These are phyloP conservation scores for Xylariomycetidae sp. DNA, from an alignment of 2,329 filamentous ascomycete genomes.

Conservation along the genomic window DNA sequence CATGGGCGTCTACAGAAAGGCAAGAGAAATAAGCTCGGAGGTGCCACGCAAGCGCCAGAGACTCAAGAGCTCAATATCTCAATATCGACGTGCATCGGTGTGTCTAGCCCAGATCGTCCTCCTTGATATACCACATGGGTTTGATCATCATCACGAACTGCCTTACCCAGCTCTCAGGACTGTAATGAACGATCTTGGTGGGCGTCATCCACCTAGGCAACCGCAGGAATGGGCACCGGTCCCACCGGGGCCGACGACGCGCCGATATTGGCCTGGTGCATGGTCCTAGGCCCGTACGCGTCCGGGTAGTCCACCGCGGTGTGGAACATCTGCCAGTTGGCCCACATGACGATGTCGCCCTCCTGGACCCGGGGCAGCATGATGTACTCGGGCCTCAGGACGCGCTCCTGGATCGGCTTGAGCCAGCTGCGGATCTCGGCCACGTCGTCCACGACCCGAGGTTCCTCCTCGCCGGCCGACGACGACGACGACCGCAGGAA, in stretches of 20 bases:
- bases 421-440: slow-evolving; percentile 31
- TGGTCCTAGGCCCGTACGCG: slow-evolving; percentile 33
- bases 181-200: too few relatives aligned
- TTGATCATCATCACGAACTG: too few relatives aligned
- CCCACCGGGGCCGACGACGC: slow-evolving; percentile 19
- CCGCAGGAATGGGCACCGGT: slow-evolving; percentile 12
- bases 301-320: slow-evolving; percentile 39
- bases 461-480: slow-evolving; percentile 30
- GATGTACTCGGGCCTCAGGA: slow-evolving; percentile 38
- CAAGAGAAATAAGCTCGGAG: too few relatives aligned
- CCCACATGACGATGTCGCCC: slow-evolving; percentile 41
- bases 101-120: too few relatives aligned
- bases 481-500: slow-evolving; percentile 30
- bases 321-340: slow-evolving; percentile 39
- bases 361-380: slow-evolving; percentile 33
- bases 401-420: slow-evolving; percentile 32
- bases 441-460: slow-evolving; percentile 33
- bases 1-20: too few relatives aligned
- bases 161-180: too few relatives aligned
- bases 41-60: too few relatives aligned
- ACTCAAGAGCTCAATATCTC: too few relatives aligned
- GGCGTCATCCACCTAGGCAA: too few relatives aligned
- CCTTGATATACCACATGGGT: too few relatives aligned
- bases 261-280: slow-evolving; percentile 42
- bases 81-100: too few relatives aligned